Base-by-base conservation (phyloP, 2,329 filamentous ascomycete species). In the Nannizzia gypsea region DNA sequence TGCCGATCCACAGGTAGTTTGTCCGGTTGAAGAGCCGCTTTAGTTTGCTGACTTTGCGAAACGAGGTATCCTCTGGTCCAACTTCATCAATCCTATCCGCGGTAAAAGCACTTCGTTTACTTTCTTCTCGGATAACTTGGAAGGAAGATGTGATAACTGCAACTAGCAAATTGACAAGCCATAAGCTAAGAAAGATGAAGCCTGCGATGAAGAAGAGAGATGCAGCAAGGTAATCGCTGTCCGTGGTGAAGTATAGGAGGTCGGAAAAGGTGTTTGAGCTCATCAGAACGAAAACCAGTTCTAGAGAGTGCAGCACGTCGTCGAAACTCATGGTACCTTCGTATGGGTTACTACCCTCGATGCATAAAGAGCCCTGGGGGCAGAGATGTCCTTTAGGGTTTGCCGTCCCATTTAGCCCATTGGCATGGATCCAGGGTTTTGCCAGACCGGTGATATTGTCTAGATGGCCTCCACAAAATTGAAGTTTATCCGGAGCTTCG, bases 101-200 rank as follows among this genome's bases (percentile, higher is more conserved):
- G 3, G 90, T 91, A 72, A 99, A 99, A 2, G 95, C 93, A 75
- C 91, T 96, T 34, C 87, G 85, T 72, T 88, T 91, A 74, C 90
- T 95, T 71, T 99, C 93, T 76, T 99, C 95, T 64, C 93, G 84
- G 67, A 99, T 99, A 65, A 99, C 89, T 71, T 99, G 93, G 69
- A 99, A 99, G 0, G 92, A 96, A 3, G 93, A 96, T 0, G 93
- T 99, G 70, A 99, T 99, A 67, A 99, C 93, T 2, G 93, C 93
- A 69, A 99, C 95, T 54, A 87, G 74, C 74, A 99, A 82, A 72
- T 96, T 97, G 64, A 95, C 90, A 68, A 99, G 82, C 93, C 93
- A 99, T 56, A 99, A 80, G 77, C 90, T 93, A 80, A 99, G 83
- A 64, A 99, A 89, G 68, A 99, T 85, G 70, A 96, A 92, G 0